Evolutionary conservation across 805 yeast species (phyloP).

Genomic region (Nakazawaea ambrosiae): DNA sequence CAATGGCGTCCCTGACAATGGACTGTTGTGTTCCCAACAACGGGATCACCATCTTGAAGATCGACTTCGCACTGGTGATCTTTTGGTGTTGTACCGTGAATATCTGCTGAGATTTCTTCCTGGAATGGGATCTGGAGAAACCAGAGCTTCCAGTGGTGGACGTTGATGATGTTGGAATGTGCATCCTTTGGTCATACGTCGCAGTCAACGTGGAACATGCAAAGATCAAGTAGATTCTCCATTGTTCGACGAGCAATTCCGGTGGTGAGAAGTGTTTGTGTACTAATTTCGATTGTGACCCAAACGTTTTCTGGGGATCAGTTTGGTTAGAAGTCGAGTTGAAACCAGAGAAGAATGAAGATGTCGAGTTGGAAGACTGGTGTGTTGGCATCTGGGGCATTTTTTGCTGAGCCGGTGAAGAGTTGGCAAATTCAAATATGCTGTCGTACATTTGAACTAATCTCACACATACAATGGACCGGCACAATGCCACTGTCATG

Average conservation of each 20-base stretch:
- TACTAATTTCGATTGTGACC: slow-evolving; percentile 1
- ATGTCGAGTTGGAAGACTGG: slow-evolving; percentile 1
- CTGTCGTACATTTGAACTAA: slow-evolving; percentile 79
- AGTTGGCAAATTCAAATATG: slow-evolving; percentile 49
- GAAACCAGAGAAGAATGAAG: slow-evolving; percentile 5
- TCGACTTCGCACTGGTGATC: slow-evolving; percentile 85
- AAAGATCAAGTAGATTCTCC: slow-evolving; percentile 75
- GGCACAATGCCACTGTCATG: slow-evolving; percentile 85
- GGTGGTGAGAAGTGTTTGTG: slow-evolving; percentile 39
- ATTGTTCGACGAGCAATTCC: slow-evolving; percentile 71
- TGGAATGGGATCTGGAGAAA: slow-evolving; percentile 48
- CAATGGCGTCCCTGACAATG: slow-evolving; percentile 75
- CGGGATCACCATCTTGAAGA: slow-evolving; percentile 84
- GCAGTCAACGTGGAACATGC: slow-evolving; percentile 90
- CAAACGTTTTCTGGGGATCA: not conserved
- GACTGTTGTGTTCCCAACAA: slow-evolving; percentile 63
- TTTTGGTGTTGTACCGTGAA: slow-evolving; percentile 83
- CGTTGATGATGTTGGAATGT: slow-evolving; percentile 36
- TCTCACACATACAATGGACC: slow-evolving; percentile 85
- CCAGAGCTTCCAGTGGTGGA: slow-evolving; percentile 23
- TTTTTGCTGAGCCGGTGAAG: slow-evolving; percentile 15
- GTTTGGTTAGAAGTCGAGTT: not conserved
- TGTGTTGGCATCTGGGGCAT: slow-evolving; percentile 13
- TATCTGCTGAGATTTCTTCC: slow-evolving; percentile 74
- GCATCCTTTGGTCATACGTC: slow-evolving; percentile 77